Evolutionary conservation across 768 basidiomycete species (phyloP).

Genomic region (Hygrophorus russula): DNA sequence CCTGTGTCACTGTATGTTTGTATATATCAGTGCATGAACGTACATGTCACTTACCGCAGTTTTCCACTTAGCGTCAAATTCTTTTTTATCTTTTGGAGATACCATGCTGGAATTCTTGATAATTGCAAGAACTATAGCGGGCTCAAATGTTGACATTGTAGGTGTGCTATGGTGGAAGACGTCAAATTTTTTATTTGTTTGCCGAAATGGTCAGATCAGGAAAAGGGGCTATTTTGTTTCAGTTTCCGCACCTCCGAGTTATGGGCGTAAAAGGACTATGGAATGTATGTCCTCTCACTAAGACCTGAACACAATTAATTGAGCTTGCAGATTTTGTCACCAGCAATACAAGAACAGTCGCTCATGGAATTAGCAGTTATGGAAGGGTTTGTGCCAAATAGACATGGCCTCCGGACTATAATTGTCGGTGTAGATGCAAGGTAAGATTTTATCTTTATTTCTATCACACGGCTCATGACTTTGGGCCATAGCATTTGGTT

Average conservation of each 20-base stretch:
- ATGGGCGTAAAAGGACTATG: slow-evolving; percentile 1
- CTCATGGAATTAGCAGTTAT: not conserved
- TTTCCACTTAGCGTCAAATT: slow-evolving; percentile 1
- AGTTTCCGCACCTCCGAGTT: too few relatives aligned
- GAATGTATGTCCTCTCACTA: not conserved
- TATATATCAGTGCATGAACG: not conserved
- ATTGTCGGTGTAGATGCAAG: slow-evolving; percentile 2
- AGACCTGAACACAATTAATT: too few relatives aligned
- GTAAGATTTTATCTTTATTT: not conserved
- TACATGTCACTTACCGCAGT: not conserved
- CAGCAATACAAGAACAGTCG: slow-evolving; percentile 1
- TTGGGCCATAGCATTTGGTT: slow-evolving; percentile 2
- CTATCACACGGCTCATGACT: slow-evolving; percentile 1
- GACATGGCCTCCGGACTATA: not conserved
- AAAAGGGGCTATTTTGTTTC: too few relatives aligned
- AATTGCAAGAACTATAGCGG: not conserved
- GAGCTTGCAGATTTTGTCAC: not conserved
- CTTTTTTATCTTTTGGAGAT: not conserved
- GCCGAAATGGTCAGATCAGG: too few relatives aligned
- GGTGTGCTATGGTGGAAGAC: too few relatives aligned
- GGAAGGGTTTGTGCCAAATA: slow-evolving; percentile 2
- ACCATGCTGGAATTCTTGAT: not conserved
- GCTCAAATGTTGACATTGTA: not conserved
- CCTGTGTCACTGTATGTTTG: not conserved
- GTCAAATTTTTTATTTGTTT: too few relatives aligned